Evolutionary conservation across 2,329 filamentous ascomycete species (phyloP), one percentile per base, ranked within the genome.

Genomic region (Aspergillus tanneri): DNA sequence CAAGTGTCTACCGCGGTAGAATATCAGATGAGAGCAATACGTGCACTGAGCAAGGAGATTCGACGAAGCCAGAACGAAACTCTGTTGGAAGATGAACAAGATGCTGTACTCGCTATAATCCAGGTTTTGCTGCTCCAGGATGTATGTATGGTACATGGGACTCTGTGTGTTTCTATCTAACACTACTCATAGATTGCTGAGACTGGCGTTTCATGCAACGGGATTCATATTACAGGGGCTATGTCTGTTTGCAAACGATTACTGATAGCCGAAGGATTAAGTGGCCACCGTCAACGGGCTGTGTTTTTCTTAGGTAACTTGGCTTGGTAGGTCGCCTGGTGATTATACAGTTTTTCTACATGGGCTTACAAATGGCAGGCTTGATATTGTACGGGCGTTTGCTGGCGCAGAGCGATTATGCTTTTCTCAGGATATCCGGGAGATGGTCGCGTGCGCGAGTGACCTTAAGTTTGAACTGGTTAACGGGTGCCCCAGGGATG

Each of bases 311-410:
- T 66, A 3, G 62, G 63, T 0, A 66, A 65, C 21, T 47, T 66
- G 18, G 58, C 60, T 11, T 66, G 62, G 63, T 61, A 46, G 44
- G 55, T 48, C 5, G n/a, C 2, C 9, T 5, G 5, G 16, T 10
- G 6, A 25, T n/a, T n/a, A n/a, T 11, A n/a, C 4, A 19, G 11
- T 14, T 43, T 7, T 4, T 10, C 12, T 5, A 23, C 8, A 25
- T 34, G 7, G 12, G 14, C 24, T 21, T 18, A 36, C 14, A 9
- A 3, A 3, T 4, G 3, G 10, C 21, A 66, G 63, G 63, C 51
- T 66, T n/a, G 63, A 66, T 48, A 64, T 66, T 9, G 61, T 66
- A 23, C 62, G 63, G 5, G 58, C 59, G 6, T 60, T 65, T 36
- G 51, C 63, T 25, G 55, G 55, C 3, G 52, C 63, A 2, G 57